Evolutionary conservation across 495 filamentous ascomycete genomes (phyloP).

Genomic region (Penicillium subrubescens): DNA sequence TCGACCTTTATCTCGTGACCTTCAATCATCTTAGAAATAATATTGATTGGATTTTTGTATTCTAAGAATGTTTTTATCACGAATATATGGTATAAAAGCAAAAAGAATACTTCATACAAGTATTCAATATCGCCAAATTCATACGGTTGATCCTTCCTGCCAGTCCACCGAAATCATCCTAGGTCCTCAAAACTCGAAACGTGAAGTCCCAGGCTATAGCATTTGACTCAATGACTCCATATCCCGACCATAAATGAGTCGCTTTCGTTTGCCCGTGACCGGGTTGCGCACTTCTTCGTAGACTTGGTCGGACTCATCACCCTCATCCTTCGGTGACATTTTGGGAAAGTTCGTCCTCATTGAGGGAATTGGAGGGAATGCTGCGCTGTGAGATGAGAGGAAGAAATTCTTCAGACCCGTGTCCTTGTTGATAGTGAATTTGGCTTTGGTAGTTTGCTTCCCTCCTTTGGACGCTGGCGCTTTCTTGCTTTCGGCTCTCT

Average conservation of each 20-base stretch:
- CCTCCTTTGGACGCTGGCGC: not conserved
- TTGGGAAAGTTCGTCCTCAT: not conserved
- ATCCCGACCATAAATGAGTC: conserved; percentile 12
- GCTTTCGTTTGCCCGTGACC: conserved; percentile 28
- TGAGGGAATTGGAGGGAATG: not conserved
- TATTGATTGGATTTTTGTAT: not conserved
- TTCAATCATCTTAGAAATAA: too few relatives aligned
- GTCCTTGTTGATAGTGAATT: not conserved
- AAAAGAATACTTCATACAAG: not conserved
- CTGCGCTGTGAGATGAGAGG: not conserved
- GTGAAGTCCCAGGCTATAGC: not conserved
- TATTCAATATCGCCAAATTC: not conserved
- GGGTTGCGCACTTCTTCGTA: conserved; percentile 31
- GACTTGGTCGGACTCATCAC: conserved; percentile 19
- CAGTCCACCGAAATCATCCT: not conserved
- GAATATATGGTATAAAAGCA: not conserved
- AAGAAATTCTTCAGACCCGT: not conserved
- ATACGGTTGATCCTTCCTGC: not conserved
- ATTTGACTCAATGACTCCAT: not conserved
- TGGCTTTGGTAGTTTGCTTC: not conserved
- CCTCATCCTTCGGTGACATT: not conserved
- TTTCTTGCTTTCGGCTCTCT: not conserved
- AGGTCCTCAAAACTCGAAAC: not conserved
- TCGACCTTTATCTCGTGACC: too few relatives aligned
- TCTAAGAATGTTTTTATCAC: not conserved